Conservation (phyloP, 2,329 filamentous ascomycete species). For the Westerdykella aurantiaca region DNA sequence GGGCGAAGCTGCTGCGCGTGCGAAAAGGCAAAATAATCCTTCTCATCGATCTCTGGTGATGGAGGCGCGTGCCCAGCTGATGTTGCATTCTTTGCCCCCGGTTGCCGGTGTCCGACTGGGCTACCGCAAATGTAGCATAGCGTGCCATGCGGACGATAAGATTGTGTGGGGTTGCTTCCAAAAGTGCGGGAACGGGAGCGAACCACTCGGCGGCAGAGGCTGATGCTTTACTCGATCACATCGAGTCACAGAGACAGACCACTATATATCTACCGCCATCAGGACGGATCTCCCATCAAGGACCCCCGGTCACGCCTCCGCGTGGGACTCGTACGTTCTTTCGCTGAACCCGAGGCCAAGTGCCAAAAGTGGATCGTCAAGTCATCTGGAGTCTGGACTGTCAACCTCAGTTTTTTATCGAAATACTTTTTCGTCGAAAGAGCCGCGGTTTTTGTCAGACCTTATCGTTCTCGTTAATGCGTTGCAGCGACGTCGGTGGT, state of each 20-base stretch:
- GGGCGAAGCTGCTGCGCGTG: no score
- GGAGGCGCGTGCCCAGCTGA: background rate
- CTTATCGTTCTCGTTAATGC: no score
- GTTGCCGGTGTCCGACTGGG: slow-evolving; percentile 5
- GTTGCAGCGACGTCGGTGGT: no score
- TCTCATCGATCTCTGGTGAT: no score
- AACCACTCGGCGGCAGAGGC: slow-evolving; percentile 10
- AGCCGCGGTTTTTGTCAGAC: background rate
- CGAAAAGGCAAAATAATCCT: no score
- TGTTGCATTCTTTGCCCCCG: slow-evolving; percentile 4
- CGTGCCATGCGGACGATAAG: slow-evolving; percentile 15
- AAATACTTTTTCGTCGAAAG: background rate
- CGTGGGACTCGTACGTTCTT: background rate
- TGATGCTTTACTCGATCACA: slow-evolving; percentile 23
- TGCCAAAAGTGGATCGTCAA: background rate
- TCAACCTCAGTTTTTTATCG: background rate
- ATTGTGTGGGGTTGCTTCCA: slow-evolving; percentile 17
- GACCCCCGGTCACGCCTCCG: background rate
- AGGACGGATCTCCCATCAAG: background rate
- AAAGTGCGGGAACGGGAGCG: slow-evolving; percentile 1
- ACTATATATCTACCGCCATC: background rate
- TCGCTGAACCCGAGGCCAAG: background rate
- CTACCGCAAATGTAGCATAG: slow-evolving; percentile 4
- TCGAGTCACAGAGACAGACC: slow-evolving; percentile 13
- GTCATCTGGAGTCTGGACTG: background rate